phyloP scores from a whole-genome alignment of 1,139 yeast species.

The Blastobotrys proliferans region DNA sequence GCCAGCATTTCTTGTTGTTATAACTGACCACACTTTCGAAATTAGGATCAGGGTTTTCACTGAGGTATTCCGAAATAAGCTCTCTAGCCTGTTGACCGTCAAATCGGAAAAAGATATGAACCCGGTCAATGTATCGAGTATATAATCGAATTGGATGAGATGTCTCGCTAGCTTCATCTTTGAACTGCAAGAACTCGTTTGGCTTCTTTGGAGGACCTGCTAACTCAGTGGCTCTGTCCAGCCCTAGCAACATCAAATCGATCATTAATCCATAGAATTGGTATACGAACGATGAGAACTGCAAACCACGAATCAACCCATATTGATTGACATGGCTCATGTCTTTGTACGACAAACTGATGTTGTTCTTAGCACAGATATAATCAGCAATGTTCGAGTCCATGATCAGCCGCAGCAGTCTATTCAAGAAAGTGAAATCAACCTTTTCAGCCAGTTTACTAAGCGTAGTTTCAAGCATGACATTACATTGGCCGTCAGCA shows the following conservation, averaged over 20 bases:
- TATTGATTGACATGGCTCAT: conserved; percentile 90
- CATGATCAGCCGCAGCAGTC: conserved; percentile 72
- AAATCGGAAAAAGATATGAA: conserved; percentile 77
- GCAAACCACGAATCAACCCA: conserved; percentile 85
- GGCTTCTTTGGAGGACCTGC: conserved; percentile 74
- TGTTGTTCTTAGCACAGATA: conserved; percentile 86
- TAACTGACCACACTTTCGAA: conserved; percentile 84
- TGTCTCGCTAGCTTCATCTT: conserved; percentile 53
- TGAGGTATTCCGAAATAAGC: conserved; percentile 66
- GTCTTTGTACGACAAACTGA: conserved; percentile 79
- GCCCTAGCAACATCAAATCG: conserved; percentile 78
- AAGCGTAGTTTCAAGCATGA: conserved; percentile 74
- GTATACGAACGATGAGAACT: conserved; percentile 81
- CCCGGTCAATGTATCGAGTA: conserved; percentile 75
- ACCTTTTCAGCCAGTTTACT: conserved; percentile 75
- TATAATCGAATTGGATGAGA: conserved; percentile 76
- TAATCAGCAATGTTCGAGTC: conserved; percentile 95
- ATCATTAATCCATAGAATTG: conserved; percentile 86
- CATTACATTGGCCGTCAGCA: conserved; percentile 69
- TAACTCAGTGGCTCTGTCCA: conserved; percentile 79
- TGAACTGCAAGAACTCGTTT: conserved; percentile 72
- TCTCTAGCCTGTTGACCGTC: conserved; percentile 69
- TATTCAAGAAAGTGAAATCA: conserved; percentile 80
- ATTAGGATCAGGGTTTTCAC: conserved; percentile 90
- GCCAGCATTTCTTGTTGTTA: conserved; percentile 92